Base-by-base conservation (phyloP, 805 yeast genomes). In the Ogataea glucozyma region DNA sequence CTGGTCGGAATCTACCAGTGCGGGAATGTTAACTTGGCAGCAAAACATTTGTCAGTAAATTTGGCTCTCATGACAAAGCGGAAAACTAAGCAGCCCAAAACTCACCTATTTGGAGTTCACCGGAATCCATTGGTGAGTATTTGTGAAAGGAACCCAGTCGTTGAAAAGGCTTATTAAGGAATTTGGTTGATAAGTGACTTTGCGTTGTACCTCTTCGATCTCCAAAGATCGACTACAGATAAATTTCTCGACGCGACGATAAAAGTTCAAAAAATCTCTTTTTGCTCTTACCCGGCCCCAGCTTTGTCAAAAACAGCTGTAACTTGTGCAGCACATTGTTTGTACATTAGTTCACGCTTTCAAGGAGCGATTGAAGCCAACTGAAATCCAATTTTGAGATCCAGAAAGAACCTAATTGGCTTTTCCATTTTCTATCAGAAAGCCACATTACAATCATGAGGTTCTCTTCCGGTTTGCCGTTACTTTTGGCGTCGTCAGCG, bases 11-110 rank as follows among this genome's bases (percentile, higher is more conserved):
- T 41, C 32, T 10, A 41, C 41, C 6, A 38, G 13, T 2, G 31
- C 7, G 6, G 58, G 47, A 10, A 53, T 13, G 41, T 53, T 51
- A 14, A 36, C 56, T 49, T 14, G 33, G 22, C 8, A 18, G 12
- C 22, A 14, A 7, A 27, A 4, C 7, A 12, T 6, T 11, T 17
- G 37, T 31, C 31, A 39, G 43, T 33, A 17, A 36, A 27, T 26
- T n/a, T n/a, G n/a, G n/a, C n/a, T n/a, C n/a, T n/a, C n/a, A n/a
- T n/a, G n/a, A n/a, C n/a, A n/a, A n/a, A n/a, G n/a, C n/a, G n/a
- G n/a, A n/a, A n/a, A n/a, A n/a, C n/a, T n/a, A n/a, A n/a, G n/a
- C n/a, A n/a, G n/a, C n/a, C n/a, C n/a, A n/a, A n/a, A 21, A 32
- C 36, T 32, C 14, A 32, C 36, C 5, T 32, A 32, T 32, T 14